Conservation (phyloP, 371 early-diverging fungal genomes). For the Ordospora colligata region DNA sequence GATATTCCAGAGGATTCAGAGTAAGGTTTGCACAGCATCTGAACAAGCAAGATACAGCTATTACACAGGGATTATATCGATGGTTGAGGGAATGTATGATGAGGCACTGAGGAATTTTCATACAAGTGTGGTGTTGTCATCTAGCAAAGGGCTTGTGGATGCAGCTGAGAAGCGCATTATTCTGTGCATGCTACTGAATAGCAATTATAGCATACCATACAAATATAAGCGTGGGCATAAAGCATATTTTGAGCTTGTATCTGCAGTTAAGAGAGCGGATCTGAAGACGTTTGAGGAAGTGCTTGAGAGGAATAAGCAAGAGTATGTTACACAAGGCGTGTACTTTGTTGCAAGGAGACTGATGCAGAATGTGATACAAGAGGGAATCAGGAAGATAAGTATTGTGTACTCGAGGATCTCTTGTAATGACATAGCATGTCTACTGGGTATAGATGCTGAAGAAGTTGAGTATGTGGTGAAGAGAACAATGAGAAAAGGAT, state of each 20-base stretch:
- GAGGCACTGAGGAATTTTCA: slow-evolving; percentile 11
- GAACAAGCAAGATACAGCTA: slow-evolving; percentile 31
- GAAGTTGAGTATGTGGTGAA: slow-evolving; percentile 27
- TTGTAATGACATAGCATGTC: slow-evolving; percentile 19
- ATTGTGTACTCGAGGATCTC: slow-evolving; percentile 36
- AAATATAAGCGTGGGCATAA: slow-evolving; percentile 11
- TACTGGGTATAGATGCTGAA: slow-evolving; percentile 8
- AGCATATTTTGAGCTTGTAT: slow-evolving; percentile 32
- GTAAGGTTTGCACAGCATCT: slow-evolving; percentile 1
- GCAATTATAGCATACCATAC: slow-evolving; percentile 19
- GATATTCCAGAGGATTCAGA: slow-evolving; percentile 13
- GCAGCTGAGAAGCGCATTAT: slow-evolving; percentile 26
- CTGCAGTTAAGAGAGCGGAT: slow-evolving; percentile 30
- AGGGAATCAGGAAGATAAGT: slow-evolving; percentile 38
- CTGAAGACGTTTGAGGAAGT: slow-evolving; percentile 6
- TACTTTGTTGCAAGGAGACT: slow-evolving; percentile 40
- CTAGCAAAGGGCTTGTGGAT: neutral
- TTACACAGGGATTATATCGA: slow-evolving; percentile 37
- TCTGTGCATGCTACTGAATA: slow-evolving; percentile 29
- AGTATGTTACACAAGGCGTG: slow-evolving; percentile 9
- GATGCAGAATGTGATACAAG: slow-evolving; percentile 34
- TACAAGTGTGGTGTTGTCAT: slow-evolving; percentile 16
- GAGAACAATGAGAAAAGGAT: slow-evolving; percentile 21
- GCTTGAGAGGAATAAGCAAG: slow-evolving; percentile 17
- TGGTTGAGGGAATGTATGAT: slow-evolving; percentile 36